phyloP scores from a whole-genome alignment of 805 yeast genomes.

The Saccharomycopsis fermentans region DNA sequence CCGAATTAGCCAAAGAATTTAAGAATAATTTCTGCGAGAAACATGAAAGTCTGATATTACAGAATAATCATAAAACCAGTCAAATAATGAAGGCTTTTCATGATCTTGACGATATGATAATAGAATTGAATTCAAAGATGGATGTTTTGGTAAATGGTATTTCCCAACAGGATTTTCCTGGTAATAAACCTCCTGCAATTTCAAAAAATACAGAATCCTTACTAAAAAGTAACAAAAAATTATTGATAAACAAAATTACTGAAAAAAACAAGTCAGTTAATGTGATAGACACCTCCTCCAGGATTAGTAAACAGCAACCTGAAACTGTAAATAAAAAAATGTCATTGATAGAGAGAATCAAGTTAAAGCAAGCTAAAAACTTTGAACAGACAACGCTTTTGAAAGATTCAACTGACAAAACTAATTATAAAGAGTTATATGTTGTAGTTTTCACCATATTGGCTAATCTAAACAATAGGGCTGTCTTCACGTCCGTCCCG shows the following conservation, averaged over 20 bases:
- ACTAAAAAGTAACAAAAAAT: not conserved
- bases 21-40: not conserved
- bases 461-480: slow-evolving; percentile 2
- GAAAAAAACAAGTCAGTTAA: not conserved
- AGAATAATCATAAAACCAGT: not conserved
- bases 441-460: not conserved
- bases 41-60: not conserved
- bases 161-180: not conserved
- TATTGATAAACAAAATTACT: not conserved
- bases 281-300: not conserved
- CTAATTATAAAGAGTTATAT: not conserved
- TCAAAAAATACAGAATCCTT: not conserved
- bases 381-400: not conserved
- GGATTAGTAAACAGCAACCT: not conserved
- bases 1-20: not conserved
- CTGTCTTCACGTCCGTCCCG: slow-evolving; percentile 5
- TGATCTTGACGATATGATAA: not conserved
- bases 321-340: not conserved
- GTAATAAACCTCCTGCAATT: not conserved
- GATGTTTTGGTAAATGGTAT: not conserved
- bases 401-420: not conserved
- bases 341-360: slow-evolving; percentile 10
- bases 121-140: not conserved
- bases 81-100: not conserved
- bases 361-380: slow-evolving; percentile 6